phyloP scores from a whole-genome alignment of 1,139 yeast species.

The Saccharomycopsis hybrid region DNA sequence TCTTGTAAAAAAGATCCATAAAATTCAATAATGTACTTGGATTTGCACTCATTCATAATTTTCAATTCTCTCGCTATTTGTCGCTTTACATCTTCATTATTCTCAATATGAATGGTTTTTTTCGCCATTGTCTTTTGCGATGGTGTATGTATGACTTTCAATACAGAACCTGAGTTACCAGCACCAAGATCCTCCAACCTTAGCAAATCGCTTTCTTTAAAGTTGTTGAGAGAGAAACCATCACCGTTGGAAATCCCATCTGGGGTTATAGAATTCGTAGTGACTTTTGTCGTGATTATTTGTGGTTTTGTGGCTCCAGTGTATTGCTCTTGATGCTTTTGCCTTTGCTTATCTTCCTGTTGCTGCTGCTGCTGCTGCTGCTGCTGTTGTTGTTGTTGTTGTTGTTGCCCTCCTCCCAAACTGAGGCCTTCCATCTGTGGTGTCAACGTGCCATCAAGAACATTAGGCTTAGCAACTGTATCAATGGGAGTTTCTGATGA shows the following conservation, averaged over 20 bases:
- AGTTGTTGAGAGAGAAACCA: constrained; percentile 26
- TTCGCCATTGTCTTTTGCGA: constrained; percentile 87
- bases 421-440: not conserved
- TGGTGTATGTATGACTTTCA: constrained; percentile 83
- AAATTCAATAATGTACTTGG: constrained; percentile 78
- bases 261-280: constrained; percentile 9
- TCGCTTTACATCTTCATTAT: constrained; percentile 71
- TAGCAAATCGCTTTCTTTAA: constrained; percentile 64
- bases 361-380: too few relatives aligned
- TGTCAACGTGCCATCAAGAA: constrained; percentile 3
- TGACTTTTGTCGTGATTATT: constrained; percentile 17
- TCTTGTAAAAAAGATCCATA: constrained; percentile 79
- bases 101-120: constrained; percentile 80
- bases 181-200: constrained; percentile 75
- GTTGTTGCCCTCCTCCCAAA: not conserved
- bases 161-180: constrained; percentile 92
- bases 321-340: not conserved
- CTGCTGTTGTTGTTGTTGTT: not conserved
- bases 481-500: constrained; percentile 14
- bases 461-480: not conserved
- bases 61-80: constrained; percentile 85
- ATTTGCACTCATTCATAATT: constrained; percentile 84
- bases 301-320: constrained; percentile 18
- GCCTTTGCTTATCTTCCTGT: not conserved
- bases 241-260: constrained; percentile 1